These are phyloP conservation scores for Purshia tridentata DNA, from an alignment of 306 rosid genomes.

Conservation along the genomic window DNA sequence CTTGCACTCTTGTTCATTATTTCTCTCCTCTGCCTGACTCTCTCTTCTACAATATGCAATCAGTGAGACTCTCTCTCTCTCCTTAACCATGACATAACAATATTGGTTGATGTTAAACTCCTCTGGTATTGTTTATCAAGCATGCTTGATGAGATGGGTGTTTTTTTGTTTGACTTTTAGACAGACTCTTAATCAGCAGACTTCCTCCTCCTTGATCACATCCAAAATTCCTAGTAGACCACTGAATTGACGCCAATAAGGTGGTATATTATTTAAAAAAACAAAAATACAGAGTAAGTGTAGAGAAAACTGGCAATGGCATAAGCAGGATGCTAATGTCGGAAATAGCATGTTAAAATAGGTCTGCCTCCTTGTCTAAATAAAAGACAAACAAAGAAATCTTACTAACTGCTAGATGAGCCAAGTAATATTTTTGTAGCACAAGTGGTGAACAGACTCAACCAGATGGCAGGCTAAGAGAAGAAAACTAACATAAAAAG, in stretches of 20 bases:
- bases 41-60: background rate
- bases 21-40: background rate
- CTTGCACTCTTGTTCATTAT: no score
- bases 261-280: background rate
- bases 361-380: background rate
- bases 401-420: conserved; percentile 2
- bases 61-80: no score
- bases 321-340: background rate
- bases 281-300: background rate
- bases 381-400: background rate
- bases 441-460: background rate
- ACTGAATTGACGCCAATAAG: background rate
- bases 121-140: no score
- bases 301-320: background rate
- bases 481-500: conserved; percentile 2
- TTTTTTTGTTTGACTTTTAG: no score
- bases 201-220: no score
- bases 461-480: background rate
- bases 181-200: no score
- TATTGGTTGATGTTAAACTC: background rate
- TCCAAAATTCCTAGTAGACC: background rate
- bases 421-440: background rate
- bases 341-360: background rate
- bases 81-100: background rate
- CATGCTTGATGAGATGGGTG: no score